These are phyloP conservation scores for Zasmidium citrigriseum DNA, from an alignment of 2,329 filamentous ascomycete genomes.

Conservation along the genomic window DNA sequence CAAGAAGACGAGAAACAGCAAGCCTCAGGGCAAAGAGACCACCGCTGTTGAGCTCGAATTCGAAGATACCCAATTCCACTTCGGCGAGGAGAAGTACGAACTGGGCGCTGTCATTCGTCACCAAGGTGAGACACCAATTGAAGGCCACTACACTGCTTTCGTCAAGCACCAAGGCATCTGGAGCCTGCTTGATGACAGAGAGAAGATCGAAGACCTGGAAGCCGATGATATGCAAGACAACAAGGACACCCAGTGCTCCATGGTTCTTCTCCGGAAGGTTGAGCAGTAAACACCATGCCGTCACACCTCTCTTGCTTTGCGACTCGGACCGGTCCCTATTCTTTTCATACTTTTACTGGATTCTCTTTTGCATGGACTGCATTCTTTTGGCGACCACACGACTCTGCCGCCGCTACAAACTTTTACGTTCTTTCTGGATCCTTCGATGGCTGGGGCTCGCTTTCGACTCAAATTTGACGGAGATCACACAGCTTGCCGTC, in stretches of 20 bases:
- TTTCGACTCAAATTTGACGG: no score
- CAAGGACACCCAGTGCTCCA: neutral
- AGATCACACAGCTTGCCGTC: no score
- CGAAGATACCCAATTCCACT: neutral
- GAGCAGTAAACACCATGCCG: no score
- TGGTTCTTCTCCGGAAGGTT: constrained; percentile 11
- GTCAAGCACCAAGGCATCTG: neutral
- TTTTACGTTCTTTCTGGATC: no score
- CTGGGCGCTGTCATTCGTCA: neutral
- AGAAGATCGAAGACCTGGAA: neutral
- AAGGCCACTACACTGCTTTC: neutral
- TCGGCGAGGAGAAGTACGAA: neutral
- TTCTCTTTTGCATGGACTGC: no score
- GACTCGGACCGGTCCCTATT: no score
- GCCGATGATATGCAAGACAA: neutral
- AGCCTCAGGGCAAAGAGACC: no score
- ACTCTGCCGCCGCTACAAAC: no score
- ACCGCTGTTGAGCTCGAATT: neutral
- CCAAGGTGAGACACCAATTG: neutral
- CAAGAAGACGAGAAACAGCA: neutral
- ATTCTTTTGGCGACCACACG: no score
- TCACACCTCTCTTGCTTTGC: no score
- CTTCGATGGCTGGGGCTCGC: no score
- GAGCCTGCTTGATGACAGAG: constrained; percentile 4
- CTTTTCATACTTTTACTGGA: no score